Evolutionary conservation across 2,329 filamentous ascomycete genomes (phyloP).

Genomic region (Gyromitra esculenta): DNA sequence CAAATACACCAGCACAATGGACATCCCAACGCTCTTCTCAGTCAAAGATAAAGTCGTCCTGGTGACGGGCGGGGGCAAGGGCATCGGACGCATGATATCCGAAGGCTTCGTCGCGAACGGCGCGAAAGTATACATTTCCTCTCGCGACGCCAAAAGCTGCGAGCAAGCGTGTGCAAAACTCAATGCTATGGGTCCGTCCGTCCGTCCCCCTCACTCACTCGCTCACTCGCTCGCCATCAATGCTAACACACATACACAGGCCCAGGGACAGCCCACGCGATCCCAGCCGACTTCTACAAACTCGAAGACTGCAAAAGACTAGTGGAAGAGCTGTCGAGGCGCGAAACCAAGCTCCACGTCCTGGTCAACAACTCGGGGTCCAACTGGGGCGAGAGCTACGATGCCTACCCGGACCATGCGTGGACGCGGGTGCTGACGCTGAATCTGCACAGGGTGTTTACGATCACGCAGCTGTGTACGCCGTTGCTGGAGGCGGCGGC

Average conservation of each 20-base stretch:
- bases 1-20: slow-evolving; percentile 13
- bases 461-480: slow-evolving; percentile 71
- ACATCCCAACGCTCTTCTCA: slow-evolving; percentile 47
- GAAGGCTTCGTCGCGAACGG: slow-evolving; percentile 73
- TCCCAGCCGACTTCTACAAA: slow-evolving; percentile 71
- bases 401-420: slow-evolving; percentile 67
- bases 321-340: slow-evolving; percentile 67
- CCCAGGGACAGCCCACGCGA: slow-evolving; percentile 68
- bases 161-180: slow-evolving; percentile 69
- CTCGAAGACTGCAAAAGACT: slow-evolving; percentile 70
- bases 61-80: slow-evolving; percentile 65
- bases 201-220: too few species aligned
- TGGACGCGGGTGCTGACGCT: slow-evolving; percentile 70
- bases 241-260: slow-evolving; percentile 56
- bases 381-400: slow-evolving; percentile 71
- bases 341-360: slow-evolving; percentile 68
- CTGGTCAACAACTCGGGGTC: slow-evolving; percentile 74
- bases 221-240: too few species aligned
- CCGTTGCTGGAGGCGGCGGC: slow-evolving; percentile 69
- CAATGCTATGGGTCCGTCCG: slow-evolving; percentile 59
- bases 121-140: slow-evolving; percentile 75
- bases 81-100: slow-evolving; percentile 74
- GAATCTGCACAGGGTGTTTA: slow-evolving; percentile 73
- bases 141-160: slow-evolving; percentile 71
- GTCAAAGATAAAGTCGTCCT: slow-evolving; percentile 68